phyloP scores from a whole-genome alignment of 148 eudicot species.

The Chenopodium formosanum region DNA sequence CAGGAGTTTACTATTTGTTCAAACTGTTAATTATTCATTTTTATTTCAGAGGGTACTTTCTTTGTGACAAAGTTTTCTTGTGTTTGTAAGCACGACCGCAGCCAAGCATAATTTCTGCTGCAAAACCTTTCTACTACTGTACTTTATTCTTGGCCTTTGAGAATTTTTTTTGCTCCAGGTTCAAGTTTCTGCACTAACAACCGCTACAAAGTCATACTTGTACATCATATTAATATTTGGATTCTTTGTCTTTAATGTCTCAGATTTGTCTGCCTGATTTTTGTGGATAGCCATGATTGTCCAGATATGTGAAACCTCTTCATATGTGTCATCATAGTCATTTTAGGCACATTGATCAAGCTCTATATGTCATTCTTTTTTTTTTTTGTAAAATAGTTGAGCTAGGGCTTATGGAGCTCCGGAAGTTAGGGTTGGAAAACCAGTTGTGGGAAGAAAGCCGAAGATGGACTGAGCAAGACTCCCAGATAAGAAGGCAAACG shows the following conservation, averaged over 20 bases:
- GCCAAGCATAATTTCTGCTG: neutral
- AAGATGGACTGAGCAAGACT: constrained; percentile 43
- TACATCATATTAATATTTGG: neutral
- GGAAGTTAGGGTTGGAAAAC: constrained; percentile 69
- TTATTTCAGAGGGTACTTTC: neutral
- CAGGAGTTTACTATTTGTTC: neutral
- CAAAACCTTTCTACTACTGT: neutral
- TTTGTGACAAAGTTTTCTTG: neutral
- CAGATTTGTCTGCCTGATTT: neutral
- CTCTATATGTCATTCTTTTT: neutral
- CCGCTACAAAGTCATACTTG: neutral
- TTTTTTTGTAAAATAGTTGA: constrained; percentile 45
- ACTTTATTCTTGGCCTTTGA: neutral
- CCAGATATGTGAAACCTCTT: neutral
- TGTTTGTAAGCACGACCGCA: neutral
- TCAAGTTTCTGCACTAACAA: neutral
- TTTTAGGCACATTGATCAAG: neutral
- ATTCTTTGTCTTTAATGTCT: neutral
- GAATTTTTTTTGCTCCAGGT: neutral
- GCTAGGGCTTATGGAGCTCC: constrained; percentile 75
- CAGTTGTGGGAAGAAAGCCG: constrained; percentile 80
- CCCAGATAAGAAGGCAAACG: constrained; percentile 34
- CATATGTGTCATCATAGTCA: neutral
- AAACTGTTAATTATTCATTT: neutral
- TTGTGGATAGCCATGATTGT: neutral